Conservation (phyloP, 345 rosid genomes). For the Ailanthus altissimus region DNA sequence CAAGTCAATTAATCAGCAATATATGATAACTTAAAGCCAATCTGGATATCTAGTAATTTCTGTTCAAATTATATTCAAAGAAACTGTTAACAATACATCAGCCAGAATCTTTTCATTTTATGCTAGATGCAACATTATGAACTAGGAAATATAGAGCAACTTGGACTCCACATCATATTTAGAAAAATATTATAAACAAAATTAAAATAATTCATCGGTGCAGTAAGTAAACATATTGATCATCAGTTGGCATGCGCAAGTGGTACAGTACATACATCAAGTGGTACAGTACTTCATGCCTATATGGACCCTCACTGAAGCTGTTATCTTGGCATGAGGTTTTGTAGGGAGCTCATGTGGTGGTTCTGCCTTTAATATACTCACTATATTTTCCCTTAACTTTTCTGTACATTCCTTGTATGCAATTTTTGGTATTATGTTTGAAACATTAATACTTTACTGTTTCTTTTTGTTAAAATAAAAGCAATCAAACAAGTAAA, state of each 20-base stretch:
- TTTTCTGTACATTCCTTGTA: conserved; percentile 78
- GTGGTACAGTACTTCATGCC: conserved; percentile 80
- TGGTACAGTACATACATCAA: conserved; percentile 47
- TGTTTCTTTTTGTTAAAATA: no score
- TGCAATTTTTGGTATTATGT: no score
- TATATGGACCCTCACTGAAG: conserved; percentile 90
- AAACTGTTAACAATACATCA: not conserved
- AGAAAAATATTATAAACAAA: not conserved
- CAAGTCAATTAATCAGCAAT: conserved; percentile 1
- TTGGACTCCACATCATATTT: not conserved
- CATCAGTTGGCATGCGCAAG: not conserved
- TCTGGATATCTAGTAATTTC: not conserved
- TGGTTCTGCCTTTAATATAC: conserved; percentile 35
- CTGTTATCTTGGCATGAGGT: conserved; percentile 46
- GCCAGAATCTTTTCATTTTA: not conserved
- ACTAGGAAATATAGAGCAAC: not conserved
- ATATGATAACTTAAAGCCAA: not conserved
- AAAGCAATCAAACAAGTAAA: no score
- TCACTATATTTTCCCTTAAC: conserved; percentile 51
- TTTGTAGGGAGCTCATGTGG: conserved; percentile 15
- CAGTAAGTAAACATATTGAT: not conserved
- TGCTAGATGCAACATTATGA: not conserved
- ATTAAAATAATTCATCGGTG: not conserved
- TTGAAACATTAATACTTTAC: no score
- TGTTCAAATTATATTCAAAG: not conserved